Base-by-base conservation (phyloP, 1,139 yeast genomes). In the Debaryomycetaceae sp. region DNA sequence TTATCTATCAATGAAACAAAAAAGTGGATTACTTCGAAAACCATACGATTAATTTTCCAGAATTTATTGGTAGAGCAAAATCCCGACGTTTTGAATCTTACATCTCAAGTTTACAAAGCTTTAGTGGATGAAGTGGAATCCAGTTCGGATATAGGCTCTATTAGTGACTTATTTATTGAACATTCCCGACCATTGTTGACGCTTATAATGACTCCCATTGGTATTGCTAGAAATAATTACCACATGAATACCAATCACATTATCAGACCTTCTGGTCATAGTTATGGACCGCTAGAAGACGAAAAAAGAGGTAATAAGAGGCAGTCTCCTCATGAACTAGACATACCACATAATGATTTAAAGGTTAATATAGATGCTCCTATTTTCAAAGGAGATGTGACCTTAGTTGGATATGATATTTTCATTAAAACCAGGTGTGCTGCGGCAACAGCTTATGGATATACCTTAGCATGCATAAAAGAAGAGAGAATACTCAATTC, bases 331-430 rank as follows among this genome's bases (percentile, higher is more conserved):
- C 35, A 39, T 5, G 49, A 48, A 17, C 66, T 75, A 9, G 85
- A 81, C 26, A 65, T 72, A n/a, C 80, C 86, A 1, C 74, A 70
- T 36, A 78, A 71, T 38, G 87, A 83, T 41, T 69, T 79, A 44
- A 72, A 71, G 46, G 79, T 91, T 34, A 89, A 92, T 56, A 91
- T 94, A 42, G 99, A 94, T 62, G 84, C 95, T 2, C 97, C 98
- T 4, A 84, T 94, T 62, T 79, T 86, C 44, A 78, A 81, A 39
- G 98, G 98, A 51, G 99, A 94, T 64, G 86, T 92, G 15, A 83
- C 91, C 47, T 69, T 94, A 31, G 79, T 94, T 18, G 96, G 96
- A 0, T 66, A 75, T 40, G 91, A 87, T 32, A 79, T 79, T 0
- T 79, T 94, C 43, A 69, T 88, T 34, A 76, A 83, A 37, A 86